These are phyloP conservation scores for Aurifilum marmelostoma DNA, from an alignment of 2,329 filamentous ascomycete genomes.

Conservation along the genomic window DNA sequence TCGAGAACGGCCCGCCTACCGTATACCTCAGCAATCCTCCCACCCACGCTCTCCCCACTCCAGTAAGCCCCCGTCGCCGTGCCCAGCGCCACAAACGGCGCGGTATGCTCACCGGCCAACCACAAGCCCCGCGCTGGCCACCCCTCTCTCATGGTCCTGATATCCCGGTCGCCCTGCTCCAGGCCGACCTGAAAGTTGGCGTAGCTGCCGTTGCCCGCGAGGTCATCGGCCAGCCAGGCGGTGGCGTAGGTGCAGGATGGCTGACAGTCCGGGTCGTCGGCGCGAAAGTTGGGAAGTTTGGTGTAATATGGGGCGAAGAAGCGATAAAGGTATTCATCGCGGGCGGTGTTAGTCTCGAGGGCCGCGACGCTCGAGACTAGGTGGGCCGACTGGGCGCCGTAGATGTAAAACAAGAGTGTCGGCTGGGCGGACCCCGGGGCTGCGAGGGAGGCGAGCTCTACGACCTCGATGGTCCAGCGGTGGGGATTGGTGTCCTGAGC, in stretches of 20 bases:
- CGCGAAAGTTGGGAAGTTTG: slow-evolving; percentile 68
- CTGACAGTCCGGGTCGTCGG: slow-evolving; percentile 56
- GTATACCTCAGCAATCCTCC: slow-evolving; percentile 63
- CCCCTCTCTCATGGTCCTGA: slow-evolving; percentile 66
- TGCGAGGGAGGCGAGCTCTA: slow-evolving; percentile 72
- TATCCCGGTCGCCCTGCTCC: slow-evolving; percentile 70
- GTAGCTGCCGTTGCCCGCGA: slow-evolving; percentile 83
- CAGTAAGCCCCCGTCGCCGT: slow-evolving; percentile 91
- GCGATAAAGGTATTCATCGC: slow-evolving; percentile 57
- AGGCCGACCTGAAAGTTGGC: slow-evolving; percentile 82
- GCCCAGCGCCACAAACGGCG: slow-evolving; percentile 85
- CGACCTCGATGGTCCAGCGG: slow-evolving; percentile 74
- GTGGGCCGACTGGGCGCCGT: slow-evolving; percentile 63
- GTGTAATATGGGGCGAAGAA: slow-evolving; percentile 83
- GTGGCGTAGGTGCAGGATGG: slow-evolving; percentile 71
- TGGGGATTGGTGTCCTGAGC: slow-evolving; percentile 61
- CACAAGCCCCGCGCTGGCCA: slow-evolving; percentile 73
- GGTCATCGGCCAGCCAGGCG: slow-evolving; percentile 75
- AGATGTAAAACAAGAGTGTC: slow-evolving; percentile 83
- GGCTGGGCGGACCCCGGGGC: slow-evolving; percentile 59
- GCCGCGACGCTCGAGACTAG: slow-evolving; percentile 41
- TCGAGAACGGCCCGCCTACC: slow-evolving; percentile 35
- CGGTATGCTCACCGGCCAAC: slow-evolving; percentile 89
- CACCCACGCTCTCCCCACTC: slow-evolving; percentile 80
- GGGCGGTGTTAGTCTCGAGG: slow-evolving; percentile 47